These are phyloP conservation scores for Thelonectria blattea DNA, from an alignment of 2,329 filamentous ascomycete species.

Conservation along the genomic window DNA sequence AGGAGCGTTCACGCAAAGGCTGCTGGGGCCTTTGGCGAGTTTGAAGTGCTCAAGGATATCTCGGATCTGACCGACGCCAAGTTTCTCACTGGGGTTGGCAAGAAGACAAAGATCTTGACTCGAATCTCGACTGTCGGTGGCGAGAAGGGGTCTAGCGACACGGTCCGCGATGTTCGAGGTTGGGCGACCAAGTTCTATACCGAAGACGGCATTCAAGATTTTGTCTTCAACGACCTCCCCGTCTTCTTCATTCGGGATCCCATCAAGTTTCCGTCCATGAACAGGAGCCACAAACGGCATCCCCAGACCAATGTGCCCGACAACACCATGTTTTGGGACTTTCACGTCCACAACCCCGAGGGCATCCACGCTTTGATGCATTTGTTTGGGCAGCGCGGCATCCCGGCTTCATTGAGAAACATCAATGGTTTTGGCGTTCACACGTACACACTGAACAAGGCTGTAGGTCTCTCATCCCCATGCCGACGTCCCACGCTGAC, in stretches of 20 bases:
- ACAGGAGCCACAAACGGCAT: slow-evolving; percentile 3
- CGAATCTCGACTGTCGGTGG: slow-evolving; percentile 75
- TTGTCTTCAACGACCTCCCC: slow-evolving; percentile 65
- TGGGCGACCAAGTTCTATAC: slow-evolving; percentile 66
- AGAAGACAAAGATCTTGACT: slow-evolving; percentile 63
- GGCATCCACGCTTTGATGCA: slow-evolving; percentile 24
- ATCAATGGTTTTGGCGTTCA: slow-evolving; percentile 22
- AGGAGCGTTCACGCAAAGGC: background rate
- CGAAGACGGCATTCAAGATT: slow-evolving; percentile 70
- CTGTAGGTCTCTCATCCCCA: background rate
- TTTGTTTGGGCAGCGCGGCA: slow-evolving; percentile 18
- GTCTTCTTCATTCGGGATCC: slow-evolving; percentile 5
- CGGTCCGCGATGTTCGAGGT: slow-evolving; percentile 71
- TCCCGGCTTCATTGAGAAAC: slow-evolving; percentile 15
- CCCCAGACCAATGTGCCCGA: slow-evolving; percentile 21
- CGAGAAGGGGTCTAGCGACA: slow-evolving; percentile 68
- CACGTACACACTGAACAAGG: slow-evolving; percentile 19
- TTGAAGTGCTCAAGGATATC: slow-evolving; percentile 62
- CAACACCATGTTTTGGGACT: slow-evolving; percentile 7
- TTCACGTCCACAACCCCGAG: slow-evolving; percentile 24
- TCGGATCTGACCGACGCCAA: slow-evolving; percentile 58
- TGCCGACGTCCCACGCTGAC: background rate
- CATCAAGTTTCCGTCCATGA: background rate
- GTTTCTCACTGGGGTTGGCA: slow-evolving; percentile 59
- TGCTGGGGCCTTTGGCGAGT: slow-evolving; percentile 47